These are phyloP conservation scores for Moniliophthora roreri DNA, from an alignment of 1,284 basidiomycete species.

Conservation along the genomic window DNA sequence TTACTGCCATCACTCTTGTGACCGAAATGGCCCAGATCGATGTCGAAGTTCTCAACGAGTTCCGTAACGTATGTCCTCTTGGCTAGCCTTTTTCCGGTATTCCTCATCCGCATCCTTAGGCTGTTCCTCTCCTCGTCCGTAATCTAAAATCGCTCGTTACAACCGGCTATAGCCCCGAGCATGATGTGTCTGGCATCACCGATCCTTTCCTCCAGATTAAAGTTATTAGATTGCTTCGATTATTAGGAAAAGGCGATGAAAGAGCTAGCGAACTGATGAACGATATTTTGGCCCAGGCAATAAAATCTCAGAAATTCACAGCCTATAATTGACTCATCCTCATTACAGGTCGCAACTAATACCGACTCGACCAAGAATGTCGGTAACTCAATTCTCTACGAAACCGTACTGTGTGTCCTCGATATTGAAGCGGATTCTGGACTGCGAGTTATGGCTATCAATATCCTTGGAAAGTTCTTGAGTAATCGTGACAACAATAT, in stretches of 20 bases:
- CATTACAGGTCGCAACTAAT: conserved; percentile 88
- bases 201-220: conserved; percentile 99
- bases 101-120: conserved; percentile 43
- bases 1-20: conserved; percentile 92
- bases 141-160: conserved; percentile 96
- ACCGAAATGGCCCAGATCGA: conserved; percentile 93
- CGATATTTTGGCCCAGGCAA: conserved; percentile 93
- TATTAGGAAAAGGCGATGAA: conserved; percentile 85
- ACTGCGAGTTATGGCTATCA: conserved; percentile 98
- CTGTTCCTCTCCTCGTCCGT: conserved; percentile 91
- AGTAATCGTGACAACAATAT: conserved; percentile 99
- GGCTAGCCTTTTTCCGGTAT: not conserved
- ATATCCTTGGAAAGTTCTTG: conserved; percentile 98
- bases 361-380: conserved; percentile 99
- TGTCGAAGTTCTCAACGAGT: conserved; percentile 74
- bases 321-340: not conserved
- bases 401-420: conserved; percentile 96
- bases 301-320: not conserved
- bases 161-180: conserved; percentile 97
- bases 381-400: conserved; percentile 97
- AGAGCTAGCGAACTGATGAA: conserved; percentile 97
- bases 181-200: conserved; percentile 99
- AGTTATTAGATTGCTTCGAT: conserved; percentile 88
- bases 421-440: conserved; percentile 98
- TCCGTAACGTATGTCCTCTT: conserved; percentile 70